Base-by-base conservation (phyloP, 1,139 yeast species). In the Kluyveromyces marxianus region DNA sequence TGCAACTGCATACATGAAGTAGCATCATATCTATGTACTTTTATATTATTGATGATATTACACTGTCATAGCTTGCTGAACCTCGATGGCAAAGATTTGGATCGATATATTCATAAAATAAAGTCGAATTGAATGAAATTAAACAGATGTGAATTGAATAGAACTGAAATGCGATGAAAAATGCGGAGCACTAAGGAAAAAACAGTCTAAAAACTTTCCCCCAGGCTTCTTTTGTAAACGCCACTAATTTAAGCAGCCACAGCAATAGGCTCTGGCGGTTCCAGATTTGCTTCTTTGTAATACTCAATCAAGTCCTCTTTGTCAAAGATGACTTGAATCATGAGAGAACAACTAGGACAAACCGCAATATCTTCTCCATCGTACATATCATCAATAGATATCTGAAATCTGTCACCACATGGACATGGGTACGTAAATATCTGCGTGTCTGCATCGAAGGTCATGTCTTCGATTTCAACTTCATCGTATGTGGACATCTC, bases 391-490 rank as follows among this genome's bases (percentile, higher is more conserved):
- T 84, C 95, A 45, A 92, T 72, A 32, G 79, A 73, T 38, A 92
- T 85, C 62, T 94, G 95, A 67, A 92, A 92, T 59, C 81, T 74
- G 66, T 94, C 99, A 29, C 98, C 98, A 67, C 98, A 92, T 0
- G 99, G 99, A 71, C 98, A 92, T 4, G 99, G 99, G 58, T 90
- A 92, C 49, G 88, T 85, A 67, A 90, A 88, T 38, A 88, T 68
- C 65, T 83, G 89, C 8, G 86, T 80, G 29, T 72, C 72, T 3
- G 92, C 80, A 64, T 92, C 97, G 65, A 79, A 92, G 4, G 90
- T 83, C 79, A 92, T 89, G 65, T 92, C 99, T 67, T 92, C 98
- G 46, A 94, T 92, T 71, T 92, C 98, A 50, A 92, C 82, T 64
- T 92, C 95, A 65, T 92, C 98, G 67, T 92, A 92, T 33, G 86